Percentiles rank a stretch among this genome's conserved stretches.
Conservation (phyloP, 2,329 filamentous ascomycete genomes). For the Cladosporium sp. region DNA sequence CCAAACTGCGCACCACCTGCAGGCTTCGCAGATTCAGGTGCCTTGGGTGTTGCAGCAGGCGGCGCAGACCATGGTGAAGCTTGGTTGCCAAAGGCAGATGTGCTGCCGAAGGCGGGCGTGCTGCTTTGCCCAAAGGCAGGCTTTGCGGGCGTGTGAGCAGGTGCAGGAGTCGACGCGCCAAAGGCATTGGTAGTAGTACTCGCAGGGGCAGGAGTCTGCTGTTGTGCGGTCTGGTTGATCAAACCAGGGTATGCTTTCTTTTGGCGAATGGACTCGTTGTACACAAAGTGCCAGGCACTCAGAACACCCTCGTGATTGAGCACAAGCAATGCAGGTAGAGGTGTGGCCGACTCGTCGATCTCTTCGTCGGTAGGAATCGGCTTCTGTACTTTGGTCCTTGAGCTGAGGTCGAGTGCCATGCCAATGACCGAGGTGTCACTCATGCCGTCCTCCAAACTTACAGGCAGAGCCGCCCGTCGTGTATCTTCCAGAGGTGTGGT, state of each 20-base stretch:
- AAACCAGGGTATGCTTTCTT: slow-evolving; percentile 74
- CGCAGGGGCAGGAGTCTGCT: slow-evolving; percentile 28
- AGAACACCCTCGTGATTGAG: slow-evolving; percentile 88
- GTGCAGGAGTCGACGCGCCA: slow-evolving; percentile 29
- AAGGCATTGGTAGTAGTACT: slow-evolving; percentile 34
- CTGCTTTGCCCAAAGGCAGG: slow-evolving; percentile 34
- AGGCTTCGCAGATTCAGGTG: slow-evolving; percentile 29
- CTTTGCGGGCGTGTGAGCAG: slow-evolving; percentile 17
- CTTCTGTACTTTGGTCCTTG: slow-evolving; percentile 27
- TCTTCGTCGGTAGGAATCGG: slow-evolving; percentile 61
- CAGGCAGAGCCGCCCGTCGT: slow-evolving; percentile 71
- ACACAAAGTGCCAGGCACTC: slow-evolving; percentile 87
- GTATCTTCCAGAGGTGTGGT: slow-evolving; percentile 74
- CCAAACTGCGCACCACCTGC: slow-evolving; percentile 22
- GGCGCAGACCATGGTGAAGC: slow-evolving; percentile 34
- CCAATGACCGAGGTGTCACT: slow-evolving; percentile 79
- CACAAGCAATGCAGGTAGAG: slow-evolving; percentile 79
- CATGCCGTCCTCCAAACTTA: slow-evolving; percentile 60
- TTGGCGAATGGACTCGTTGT: slow-evolving; percentile 78
- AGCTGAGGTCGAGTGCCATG: slow-evolving; percentile 69
- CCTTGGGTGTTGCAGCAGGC: slow-evolving; percentile 18
- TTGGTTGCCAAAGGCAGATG: slow-evolving; percentile 32
- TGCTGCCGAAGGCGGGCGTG: slow-evolving; percentile 29
- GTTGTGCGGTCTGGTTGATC: slow-evolving; percentile 42
- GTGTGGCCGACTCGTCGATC: slow-evolving; percentile 74